phyloP scores from a whole-genome alignment of 1,284 basidiomycete species.

The Irpex sp. region DNA sequence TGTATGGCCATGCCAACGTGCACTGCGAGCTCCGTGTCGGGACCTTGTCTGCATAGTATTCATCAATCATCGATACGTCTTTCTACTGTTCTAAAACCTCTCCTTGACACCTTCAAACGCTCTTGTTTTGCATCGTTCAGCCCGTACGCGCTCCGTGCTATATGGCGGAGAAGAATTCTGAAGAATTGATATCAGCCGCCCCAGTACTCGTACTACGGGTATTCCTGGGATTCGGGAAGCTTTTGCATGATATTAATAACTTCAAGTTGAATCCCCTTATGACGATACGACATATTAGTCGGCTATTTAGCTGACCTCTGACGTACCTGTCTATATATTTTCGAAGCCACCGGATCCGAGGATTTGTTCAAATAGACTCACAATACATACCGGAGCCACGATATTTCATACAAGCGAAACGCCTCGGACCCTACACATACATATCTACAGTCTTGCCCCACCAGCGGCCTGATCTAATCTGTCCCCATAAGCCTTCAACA shows the following conservation, averaged over 20 bases:
- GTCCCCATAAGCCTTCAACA: too few species aligned
- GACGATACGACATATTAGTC: background rate
- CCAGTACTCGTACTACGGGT: too few species aligned
- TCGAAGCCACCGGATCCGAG: background rate
- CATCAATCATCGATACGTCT: background rate
- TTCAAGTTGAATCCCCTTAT: background rate
- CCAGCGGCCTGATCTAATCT: background rate
- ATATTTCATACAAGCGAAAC: background rate
- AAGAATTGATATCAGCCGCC: background rate
- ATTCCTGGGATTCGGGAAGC: too few species aligned
- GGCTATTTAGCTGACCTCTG: background rate
- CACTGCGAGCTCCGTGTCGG: too few species aligned
- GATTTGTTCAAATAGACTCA: background rate
- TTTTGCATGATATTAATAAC: too few species aligned
- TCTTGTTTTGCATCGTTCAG: background rate
- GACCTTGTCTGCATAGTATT: background rate
- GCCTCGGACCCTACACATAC: background rate
- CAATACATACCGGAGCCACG: background rate
- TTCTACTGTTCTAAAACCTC: background rate
- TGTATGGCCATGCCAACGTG: background rate
- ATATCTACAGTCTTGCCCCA: background rate
- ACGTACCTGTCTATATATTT: background rate
- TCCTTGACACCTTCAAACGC: background rate
- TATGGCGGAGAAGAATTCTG: background rate
- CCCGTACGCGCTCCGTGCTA: background rate